Conservation (phyloP, 1,284 basidiomycete genomes). For the Paramarasmius palmivorus region DNA sequence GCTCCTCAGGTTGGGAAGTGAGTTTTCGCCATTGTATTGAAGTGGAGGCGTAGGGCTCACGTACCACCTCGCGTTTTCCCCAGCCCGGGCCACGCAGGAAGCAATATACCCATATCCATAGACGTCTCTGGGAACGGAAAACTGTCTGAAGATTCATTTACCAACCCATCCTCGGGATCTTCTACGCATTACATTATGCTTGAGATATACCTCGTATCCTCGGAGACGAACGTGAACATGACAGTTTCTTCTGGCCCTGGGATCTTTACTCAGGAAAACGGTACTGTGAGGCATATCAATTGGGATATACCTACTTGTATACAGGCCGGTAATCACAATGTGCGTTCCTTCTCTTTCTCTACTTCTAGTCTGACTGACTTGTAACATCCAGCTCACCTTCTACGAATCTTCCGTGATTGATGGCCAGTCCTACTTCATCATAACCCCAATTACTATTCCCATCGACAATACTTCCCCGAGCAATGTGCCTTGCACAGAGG, state of each 20-base stretch:
- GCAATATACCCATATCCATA: conserved; percentile 40
- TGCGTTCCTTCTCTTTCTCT: conserved; percentile 25
- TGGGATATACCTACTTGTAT: conserved; percentile 45
- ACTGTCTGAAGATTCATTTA: conserved; percentile 33
- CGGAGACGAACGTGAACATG: conserved; percentile 39
- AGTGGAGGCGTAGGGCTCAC: too few relatives aligned
- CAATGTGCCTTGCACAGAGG: conserved; percentile 24
- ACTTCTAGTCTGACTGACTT: background rate
- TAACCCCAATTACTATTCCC: conserved; percentile 43
- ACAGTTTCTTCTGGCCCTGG: conserved; percentile 43
- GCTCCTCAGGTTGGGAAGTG: conserved; percentile 44
- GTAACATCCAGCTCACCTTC: conserved; percentile 40
- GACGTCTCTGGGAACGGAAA: conserved; percentile 50
- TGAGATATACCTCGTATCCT: conserved; percentile 50
- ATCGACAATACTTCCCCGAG: conserved; percentile 35
- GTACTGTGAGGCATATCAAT: conserved; percentile 51
- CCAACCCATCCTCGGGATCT: conserved; percentile 35
- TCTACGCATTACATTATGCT: conserved; percentile 42
- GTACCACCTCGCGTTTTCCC: background rate
- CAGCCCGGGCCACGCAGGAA: conserved; percentile 26
- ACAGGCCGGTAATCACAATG: conserved; percentile 49
- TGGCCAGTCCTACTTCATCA: conserved; percentile 36
- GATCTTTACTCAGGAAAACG: conserved; percentile 39
- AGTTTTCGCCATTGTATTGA: conserved; percentile 18
- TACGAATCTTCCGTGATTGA: conserved; percentile 47